Evolutionary conservation across 768 basidiomycete genomes (phyloP).

Genomic region (Mycena pura): DNA sequence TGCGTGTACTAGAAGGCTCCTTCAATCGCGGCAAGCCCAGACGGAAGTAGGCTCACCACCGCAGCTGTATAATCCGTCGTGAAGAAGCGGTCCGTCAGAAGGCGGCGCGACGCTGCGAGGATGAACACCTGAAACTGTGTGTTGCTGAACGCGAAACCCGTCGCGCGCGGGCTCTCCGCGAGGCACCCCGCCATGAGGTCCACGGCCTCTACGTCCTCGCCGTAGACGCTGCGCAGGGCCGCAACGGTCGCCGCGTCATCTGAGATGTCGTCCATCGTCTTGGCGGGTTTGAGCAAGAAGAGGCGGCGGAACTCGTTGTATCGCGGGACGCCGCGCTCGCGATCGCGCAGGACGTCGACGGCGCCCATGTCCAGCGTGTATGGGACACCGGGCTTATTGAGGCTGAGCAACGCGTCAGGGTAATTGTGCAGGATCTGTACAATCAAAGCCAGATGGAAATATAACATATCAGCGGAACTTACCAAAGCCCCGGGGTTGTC

Average conservation of each 20-base stretch:
- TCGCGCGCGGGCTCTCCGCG: slow-evolving; percentile 20
- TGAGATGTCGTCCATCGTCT: slow-evolving; percentile 17
- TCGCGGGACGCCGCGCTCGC: slow-evolving; percentile 22
- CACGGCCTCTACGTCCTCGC: slow-evolving; percentile 16
- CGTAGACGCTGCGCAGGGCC: slow-evolving; percentile 10
- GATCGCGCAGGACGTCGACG: slow-evolving; percentile 20
- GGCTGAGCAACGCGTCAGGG: slow-evolving; percentile 8
- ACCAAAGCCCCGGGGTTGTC: slow-evolving; percentile 22
- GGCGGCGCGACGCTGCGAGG: slow-evolving; percentile 17
- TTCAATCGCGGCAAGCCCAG: background rate
- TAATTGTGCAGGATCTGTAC: slow-evolving; percentile 19
- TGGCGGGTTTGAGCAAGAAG: slow-evolving; percentile 17
- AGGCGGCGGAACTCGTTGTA: slow-evolving; percentile 23
- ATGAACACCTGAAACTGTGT: slow-evolving; percentile 23
- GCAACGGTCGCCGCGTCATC: slow-evolving; percentile 6
- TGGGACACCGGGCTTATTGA: slow-evolving; percentile 15
- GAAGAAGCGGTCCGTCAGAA: slow-evolving; percentile 25
- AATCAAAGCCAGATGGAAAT: no score
- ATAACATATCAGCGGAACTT: no score
- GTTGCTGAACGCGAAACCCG: slow-evolving; percentile 24
- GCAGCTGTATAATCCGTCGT: slow-evolving; percentile 22
- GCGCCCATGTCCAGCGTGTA: slow-evolving; percentile 19
- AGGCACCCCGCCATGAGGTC: slow-evolving; percentile 15
- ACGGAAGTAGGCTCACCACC: background rate
- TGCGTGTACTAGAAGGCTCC: slow-evolving; percentile 20